Evolutionary conservation across 2,329 filamentous ascomycete genomes (phyloP).

Genomic region (Ophiostoma ulmi): DNA sequence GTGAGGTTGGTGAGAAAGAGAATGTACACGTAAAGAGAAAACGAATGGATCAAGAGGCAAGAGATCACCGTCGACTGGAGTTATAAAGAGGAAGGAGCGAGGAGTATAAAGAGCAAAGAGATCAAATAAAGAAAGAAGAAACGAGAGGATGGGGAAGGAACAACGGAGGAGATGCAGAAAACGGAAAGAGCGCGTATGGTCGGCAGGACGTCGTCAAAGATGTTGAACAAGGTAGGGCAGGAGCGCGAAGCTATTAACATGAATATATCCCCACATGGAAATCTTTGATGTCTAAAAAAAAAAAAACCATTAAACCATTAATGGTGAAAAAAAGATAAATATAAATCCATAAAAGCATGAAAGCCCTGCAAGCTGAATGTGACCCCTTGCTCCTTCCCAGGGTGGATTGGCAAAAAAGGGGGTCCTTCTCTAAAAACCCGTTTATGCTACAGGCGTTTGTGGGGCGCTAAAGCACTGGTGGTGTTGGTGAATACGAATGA

Average conservation of each 20-base stretch:
- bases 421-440: constrained; percentile 18
- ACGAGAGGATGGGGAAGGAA: constrained; percentile 15
- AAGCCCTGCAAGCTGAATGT: not conserved
- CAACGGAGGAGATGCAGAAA: constrained; percentile 11
- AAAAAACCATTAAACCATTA: not conserved
- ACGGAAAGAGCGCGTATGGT: not conserved
- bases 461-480: constrained; percentile 11
- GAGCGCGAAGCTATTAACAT: constrained; percentile 4
- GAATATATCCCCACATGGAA: constrained; percentile 6
- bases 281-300: not conserved
- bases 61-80: not conserved
- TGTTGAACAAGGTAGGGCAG: constrained; percentile 6
- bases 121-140: constrained; percentile 13
- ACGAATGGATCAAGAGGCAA: not conserved
- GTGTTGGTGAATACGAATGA: not conserved
- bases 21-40: not conserved
- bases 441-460: constrained; percentile 18
- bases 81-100: not conserved
- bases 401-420: constrained; percentile 8
- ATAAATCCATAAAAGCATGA: not conserved
- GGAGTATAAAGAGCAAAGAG: not conserved
- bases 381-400: not conserved
- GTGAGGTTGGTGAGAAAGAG: not conserved
- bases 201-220: not conserved
- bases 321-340: not conserved